Conservation (phyloP, 306 rosid genomes). For the Corylus americana region DNA sequence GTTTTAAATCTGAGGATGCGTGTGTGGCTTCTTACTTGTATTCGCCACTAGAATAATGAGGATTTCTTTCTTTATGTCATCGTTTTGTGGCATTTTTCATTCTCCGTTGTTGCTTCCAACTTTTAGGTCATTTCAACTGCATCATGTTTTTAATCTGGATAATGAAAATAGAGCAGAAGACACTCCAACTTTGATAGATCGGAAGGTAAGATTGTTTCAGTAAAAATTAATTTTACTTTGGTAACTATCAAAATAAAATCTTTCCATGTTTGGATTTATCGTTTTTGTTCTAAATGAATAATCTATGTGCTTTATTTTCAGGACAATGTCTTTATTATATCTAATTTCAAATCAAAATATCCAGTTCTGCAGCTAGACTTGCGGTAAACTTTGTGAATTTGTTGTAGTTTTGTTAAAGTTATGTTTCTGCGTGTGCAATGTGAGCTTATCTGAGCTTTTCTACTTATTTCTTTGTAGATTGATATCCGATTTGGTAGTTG, state of each 20-base stretch:
- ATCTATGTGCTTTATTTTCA: conserved; percentile 35
- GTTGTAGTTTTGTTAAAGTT: background rate
- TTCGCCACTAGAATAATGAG: conserved; percentile 14
- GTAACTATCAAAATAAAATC: conserved; percentile 19
- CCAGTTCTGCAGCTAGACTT: conserved; percentile 91
- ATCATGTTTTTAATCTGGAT: conserved; percentile 78
- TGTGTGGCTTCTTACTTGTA: conserved; percentile 20
- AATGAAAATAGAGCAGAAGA: conserved; percentile 84
- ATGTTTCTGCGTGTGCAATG: conserved; percentile 2
- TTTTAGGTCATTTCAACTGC: conserved; percentile 74
- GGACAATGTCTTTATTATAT: conserved; percentile 95
- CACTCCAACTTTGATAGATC: conserved; percentile 91
- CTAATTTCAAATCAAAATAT: conserved; percentile 88
- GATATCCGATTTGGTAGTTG: conserved; percentile 95
- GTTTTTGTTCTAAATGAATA: background rate
- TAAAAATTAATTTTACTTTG: conserved; percentile 8
- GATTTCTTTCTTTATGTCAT: conserved; percentile 18
- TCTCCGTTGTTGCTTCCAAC: conserved; percentile 25
- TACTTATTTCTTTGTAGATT: conserved; percentile 53
- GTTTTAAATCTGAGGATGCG: conserved; percentile 19
- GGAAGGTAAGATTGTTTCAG: conserved; percentile 64
- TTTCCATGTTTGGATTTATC: background rate
- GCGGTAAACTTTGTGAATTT: conserved; percentile 46
- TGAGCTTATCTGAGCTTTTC: conserved; percentile 21
- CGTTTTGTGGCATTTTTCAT: background rate